Evolutionary conservation across 805 yeast genomes (phyloP).

Genomic region (Ogataea ganodermae): DNA sequence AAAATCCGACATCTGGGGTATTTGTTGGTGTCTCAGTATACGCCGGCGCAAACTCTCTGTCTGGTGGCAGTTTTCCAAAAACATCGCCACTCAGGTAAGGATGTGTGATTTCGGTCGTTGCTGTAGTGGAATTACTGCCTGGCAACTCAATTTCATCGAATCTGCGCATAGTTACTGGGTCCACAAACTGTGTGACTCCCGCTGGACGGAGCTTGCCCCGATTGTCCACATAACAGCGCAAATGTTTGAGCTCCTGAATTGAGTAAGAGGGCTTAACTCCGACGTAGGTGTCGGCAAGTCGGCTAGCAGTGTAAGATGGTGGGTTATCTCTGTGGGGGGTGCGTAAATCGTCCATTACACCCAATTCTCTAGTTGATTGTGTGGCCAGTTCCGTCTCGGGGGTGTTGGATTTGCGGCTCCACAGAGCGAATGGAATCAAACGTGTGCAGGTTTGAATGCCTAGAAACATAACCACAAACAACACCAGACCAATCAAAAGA

Average conservation of each 20-base stretch:
- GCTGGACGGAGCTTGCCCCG: conserved; percentile 15
- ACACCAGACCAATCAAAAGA: conserved; percentile 8
- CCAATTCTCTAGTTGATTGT: no score
- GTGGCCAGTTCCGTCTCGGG: background rate
- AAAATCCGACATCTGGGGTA: background rate
- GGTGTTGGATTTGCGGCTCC: background rate
- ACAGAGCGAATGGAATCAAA: conserved; percentile 6
- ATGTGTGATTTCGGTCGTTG: background rate
- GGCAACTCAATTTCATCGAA: conserved; percentile 19
- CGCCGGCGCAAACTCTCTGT: conserved; percentile 12
- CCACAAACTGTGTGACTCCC: conserved; percentile 15
- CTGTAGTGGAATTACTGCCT: background rate
- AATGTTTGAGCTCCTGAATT: conserved; percentile 13
- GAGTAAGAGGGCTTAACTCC: conserved; percentile 20
- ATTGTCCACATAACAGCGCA: conserved; percentile 16
- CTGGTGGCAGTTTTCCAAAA: conserved; percentile 8
- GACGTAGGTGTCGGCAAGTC: conserved; percentile 11
- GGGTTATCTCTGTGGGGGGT: conserved; percentile 6
- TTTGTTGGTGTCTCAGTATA: conserved; percentile 1
- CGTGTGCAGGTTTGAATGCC: conserved; percentile 14
- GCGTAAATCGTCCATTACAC: background rate
- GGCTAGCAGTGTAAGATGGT: conserved; percentile 19
- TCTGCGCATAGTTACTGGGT: conserved; percentile 16
- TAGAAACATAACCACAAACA: conserved; percentile 11
- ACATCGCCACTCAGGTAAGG: background rate